Evolutionary conservation across 768 basidiomycete genomes (phyloP).

Genomic region (Boletus vermiculosoides): DNA sequence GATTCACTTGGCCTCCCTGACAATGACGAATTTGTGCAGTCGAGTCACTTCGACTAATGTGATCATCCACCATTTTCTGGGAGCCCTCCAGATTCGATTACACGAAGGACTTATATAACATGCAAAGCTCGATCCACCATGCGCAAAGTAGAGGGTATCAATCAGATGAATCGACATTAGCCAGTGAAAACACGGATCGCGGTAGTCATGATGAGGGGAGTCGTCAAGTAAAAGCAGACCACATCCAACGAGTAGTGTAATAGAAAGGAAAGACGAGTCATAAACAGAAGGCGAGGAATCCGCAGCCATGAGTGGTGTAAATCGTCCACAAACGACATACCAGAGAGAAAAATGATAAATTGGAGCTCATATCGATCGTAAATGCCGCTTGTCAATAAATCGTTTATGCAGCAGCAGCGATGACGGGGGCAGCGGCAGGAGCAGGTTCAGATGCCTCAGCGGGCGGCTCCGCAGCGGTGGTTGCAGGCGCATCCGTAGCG

Average conservation of each 20-base stretch:
- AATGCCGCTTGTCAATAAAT: conserved; percentile 18
- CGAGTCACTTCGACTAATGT: conserved; percentile 22
- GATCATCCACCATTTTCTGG: neutral
- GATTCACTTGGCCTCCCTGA: neutral
- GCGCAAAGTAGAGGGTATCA: conserved; percentile 46
- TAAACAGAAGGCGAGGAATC: conserved; percentile 35
- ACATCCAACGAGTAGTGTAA: conserved; percentile 60
- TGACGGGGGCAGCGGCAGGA: conserved; percentile 60
- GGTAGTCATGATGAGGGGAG: conserved; percentile 58
- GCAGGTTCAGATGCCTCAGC: conserved; percentile 36
- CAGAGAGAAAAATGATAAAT: conserved; percentile 29
- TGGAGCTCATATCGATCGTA: conserved; percentile 47
- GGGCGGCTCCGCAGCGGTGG: conserved; percentile 36
- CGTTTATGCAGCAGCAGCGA: conserved; percentile 77
- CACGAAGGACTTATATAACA: conserved; percentile 34
- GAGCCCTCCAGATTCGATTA: conserved; percentile 28
- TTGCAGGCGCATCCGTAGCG: conserved; percentile 46
- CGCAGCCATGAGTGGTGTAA: conserved; percentile 38
- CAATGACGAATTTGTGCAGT: neutral
- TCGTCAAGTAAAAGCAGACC: conserved; percentile 58
- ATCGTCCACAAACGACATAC: conserved; percentile 40
- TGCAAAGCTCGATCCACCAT: conserved; percentile 32
- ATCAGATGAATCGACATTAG: conserved; percentile 69
- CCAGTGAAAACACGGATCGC: conserved; percentile 57
- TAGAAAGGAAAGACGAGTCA: conserved; percentile 32